phyloP scores from a whole-genome alignment of 805 yeast species.

The Jamesozyma lodderae region DNA sequence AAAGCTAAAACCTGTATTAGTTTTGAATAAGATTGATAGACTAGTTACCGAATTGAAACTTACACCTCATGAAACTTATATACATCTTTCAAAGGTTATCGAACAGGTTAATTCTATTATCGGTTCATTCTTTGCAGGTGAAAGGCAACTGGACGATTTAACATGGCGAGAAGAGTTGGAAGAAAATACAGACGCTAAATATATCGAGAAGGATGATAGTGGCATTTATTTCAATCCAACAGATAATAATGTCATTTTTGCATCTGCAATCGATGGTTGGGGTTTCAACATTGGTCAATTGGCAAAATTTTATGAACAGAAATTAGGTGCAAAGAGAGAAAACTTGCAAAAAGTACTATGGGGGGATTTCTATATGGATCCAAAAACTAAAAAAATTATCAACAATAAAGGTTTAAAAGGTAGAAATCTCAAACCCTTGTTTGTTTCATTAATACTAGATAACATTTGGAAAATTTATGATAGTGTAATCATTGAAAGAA shows the following conservation, averaged over 20 bases:
- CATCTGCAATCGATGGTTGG: conserved; percentile 94
- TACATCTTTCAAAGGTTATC: conserved; percentile 64
- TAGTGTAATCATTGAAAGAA: conserved; percentile 51
- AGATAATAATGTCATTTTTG: conserved; percentile 80
- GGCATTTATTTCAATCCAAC: conserved; percentile 84
- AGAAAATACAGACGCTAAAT: conserved; percentile 39
- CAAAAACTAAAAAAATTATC: conserved; percentile 78
- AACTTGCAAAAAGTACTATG: conserved; percentile 80
- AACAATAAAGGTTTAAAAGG: conserved; percentile 57
- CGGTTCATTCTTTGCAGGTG: conserved; percentile 89
- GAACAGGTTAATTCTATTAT: conserved; percentile 94
- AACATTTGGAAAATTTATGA: conserved; percentile 89
- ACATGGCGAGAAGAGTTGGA: conserved; percentile 62
- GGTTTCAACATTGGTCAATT: conserved; percentile 88
- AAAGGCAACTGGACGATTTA: conserved; percentile 81
- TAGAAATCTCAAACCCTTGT: conserved; percentile 62
- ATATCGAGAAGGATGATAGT: conserved; percentile 66
- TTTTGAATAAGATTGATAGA: conserved; percentile 85
- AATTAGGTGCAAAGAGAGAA: conserved; percentile 73
- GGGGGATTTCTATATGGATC: conserved; percentile 90
- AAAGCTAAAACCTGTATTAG: conserved; percentile 76
- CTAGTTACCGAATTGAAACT: conserved; percentile 72
- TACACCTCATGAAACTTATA: conserved; percentile 76
- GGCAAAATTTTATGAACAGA: conserved; percentile 75
- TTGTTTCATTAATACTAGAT: conserved; percentile 79